phyloP scores from a whole-genome alignment of 1,139 yeast genomes.

The Candida pseudoviswanathii region DNA sequence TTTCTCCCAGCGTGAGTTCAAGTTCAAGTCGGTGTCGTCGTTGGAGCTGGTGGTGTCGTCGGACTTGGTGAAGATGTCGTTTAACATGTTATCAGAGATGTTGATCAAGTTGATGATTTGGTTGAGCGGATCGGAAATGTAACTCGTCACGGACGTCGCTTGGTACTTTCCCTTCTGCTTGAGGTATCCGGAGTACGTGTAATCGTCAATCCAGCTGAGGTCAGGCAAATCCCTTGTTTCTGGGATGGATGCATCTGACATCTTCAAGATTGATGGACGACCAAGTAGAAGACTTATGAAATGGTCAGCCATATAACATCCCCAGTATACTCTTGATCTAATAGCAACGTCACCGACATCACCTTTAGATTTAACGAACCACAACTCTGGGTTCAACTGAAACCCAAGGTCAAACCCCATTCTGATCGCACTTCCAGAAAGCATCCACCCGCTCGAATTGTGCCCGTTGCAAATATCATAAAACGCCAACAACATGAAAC shows the following conservation, averaged over 20 bases:
- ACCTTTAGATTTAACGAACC: conserved; percentile 44
- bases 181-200: conserved; percentile 33
- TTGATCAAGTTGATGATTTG: conserved; percentile 51
- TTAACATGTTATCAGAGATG: conserved; percentile 55
- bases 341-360: conserved; percentile 46
- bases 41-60: conserved; percentile 25
- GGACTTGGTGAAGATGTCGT: conserved; percentile 50
- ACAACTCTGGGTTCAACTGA: conserved; percentile 62
- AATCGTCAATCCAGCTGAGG: conserved; percentile 56
- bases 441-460: conserved; percentile 63
- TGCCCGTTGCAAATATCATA: conserved; percentile 60
- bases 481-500: conserved; percentile 52
- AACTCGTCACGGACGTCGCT: conserved; percentile 15
- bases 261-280: conserved; percentile 56
- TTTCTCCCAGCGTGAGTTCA: conserved; percentile 39
- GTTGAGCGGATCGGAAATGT: conserved; percentile 51
- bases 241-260: conserved; percentile 61
- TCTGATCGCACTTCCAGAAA: conserved; percentile 61
- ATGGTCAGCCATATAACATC: conserved; percentile 66
- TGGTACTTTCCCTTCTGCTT: conserved; percentile 17
- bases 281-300: conserved; percentile 61
- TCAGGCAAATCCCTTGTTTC: conserved; percentile 66
- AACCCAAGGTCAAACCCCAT: conserved; percentile 70
- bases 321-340: conserved; percentile 67
- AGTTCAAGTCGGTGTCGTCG: conserved; percentile 32